These are phyloP conservation scores for Solanum piurae DNA, from an alignment of 257 asterid species.

Conservation along the genomic window DNA sequence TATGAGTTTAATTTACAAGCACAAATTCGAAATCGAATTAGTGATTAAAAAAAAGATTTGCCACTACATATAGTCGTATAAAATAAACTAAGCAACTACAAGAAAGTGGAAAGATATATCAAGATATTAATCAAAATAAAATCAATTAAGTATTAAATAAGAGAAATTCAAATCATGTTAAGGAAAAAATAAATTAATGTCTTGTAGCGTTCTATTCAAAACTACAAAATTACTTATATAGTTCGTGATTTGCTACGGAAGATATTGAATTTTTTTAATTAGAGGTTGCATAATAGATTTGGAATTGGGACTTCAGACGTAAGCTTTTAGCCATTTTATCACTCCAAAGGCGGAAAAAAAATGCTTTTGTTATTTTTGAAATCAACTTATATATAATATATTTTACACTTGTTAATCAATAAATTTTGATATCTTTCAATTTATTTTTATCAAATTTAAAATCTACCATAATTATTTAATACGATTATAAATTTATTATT, in stretches of 20 bases:
- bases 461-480: neutral
- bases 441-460: too few relatives aligned
- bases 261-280: too few relatives aligned
- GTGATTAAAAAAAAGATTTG: too few relatives aligned
- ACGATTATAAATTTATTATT: neutral
- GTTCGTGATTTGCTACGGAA: too few relatives aligned
- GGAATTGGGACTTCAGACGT: neutral
- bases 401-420: neutral
- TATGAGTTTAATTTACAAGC: too few relatives aligned
- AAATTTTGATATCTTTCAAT: neutral
- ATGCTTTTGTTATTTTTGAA: neutral
- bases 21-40: too few relatives aligned
- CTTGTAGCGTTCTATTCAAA: neutral
- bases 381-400: too few relatives aligned
- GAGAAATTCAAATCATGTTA: neutral
- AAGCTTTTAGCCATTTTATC: neutral
- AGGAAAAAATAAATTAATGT: neutral
- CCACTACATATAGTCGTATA: too few relatives aligned
- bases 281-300: neutral
- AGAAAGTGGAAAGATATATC: neutral
- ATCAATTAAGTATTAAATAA: neutral
- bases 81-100: neutral
- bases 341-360: neutral
- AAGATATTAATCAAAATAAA: neutral
- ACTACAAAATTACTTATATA: too few relatives aligned